Percentiles rank a stretch among this genome's conserved stretches.
Evolutionary conservation across 768 basidiomycete genomes (phyloP).

Genomic region (Candolleomyces efflorescens): DNA sequence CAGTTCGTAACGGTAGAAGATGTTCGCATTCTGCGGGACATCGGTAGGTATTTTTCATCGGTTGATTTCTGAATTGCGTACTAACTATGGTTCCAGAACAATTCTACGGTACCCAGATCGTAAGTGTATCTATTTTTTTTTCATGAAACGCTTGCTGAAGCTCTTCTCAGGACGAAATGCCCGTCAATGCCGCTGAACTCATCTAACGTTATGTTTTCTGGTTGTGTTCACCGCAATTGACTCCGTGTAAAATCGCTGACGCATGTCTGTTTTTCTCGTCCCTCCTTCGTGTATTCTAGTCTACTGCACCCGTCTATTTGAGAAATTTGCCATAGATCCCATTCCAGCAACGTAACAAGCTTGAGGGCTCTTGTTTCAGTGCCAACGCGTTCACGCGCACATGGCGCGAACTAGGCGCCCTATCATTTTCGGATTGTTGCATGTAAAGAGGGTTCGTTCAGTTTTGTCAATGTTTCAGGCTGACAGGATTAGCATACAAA

Average conservation of each 20-base stretch:
- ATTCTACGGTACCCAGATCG: slow-evolving; percentile 95
- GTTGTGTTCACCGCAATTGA: background rate
- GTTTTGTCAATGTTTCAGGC: too few species aligned
- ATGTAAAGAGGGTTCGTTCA: too few species aligned
- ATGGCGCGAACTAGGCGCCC: background rate
- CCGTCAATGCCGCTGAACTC: slow-evolving; percentile 94
- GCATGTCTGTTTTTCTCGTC: background rate
- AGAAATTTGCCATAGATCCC: background rate
- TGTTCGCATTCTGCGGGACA: slow-evolving; percentile 94
- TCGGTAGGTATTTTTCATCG: slow-evolving; percentile 54
- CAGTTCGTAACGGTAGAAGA: slow-evolving; percentile 95
- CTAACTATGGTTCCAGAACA: slow-evolving; percentile 53
- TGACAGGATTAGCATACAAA: too few species aligned
- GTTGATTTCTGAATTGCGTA: slow-evolving; percentile 3
- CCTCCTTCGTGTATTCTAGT: background rate
- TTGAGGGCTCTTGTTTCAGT: too few species aligned
- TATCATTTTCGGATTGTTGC: background rate
- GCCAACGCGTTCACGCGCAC: background rate
- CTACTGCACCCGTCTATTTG: background rate
- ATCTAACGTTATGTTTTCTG: slow-evolving; percentile 48
- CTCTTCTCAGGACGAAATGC: slow-evolving; percentile 87
- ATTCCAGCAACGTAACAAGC: background rate
- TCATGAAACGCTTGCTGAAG: slow-evolving; percentile 16
- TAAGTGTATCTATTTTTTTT: slow-evolving; percentile 32
- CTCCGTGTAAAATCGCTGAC: background rate